Evolutionary conservation across 2,329 filamentous ascomycete genomes (phyloP), one percentile per base, ranked within the genome.

Genomic region (Cadophora sp.): DNA sequence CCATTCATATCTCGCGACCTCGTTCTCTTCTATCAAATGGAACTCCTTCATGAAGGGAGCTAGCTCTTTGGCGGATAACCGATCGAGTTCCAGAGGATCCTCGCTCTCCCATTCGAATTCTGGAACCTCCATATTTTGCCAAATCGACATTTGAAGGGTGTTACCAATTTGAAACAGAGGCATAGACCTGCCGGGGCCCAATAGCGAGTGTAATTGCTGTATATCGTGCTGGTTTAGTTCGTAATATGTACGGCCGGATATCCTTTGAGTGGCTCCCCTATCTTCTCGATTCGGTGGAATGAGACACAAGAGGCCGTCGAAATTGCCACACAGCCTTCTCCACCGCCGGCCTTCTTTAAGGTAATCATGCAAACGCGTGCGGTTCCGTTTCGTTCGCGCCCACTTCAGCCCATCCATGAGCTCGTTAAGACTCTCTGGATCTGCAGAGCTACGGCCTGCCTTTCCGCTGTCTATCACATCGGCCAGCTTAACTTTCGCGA

Each of bases 331-430:
- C 27, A 67, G 56, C 40, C 61, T 67, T 60, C n/a, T 67, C 53
- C n/a, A 67, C 64, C 29, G 43, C 40, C 65, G 60, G 60, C 65
- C 51, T 26, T 67, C 53, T 67, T 67, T 64, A 60, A 67, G 60
- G 60, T 67, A 67, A 53, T 64, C n/a, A 37, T 34, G 29, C 51
- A 64, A 60, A 48, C 40, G 48, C 14, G 26, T 26, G 34, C 58
- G 64, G 48, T 55, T 64, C 50, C 9, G 56, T 55, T 64, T 40
- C 11, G 51, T 64, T 34, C 59, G 24, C n/a, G 48, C 26, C 53
- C n/a, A 67, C 65, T 64, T 51, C 2, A 67, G 31, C 53, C 29
- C 31, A 64, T 37, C 8, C 34, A 67, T 67, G 14, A 67, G 65
- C 37, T 67, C 50, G 7, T 29, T 61, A 67, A 67, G 50, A 40